Evolutionary conservation across 345 rosid genomes (phyloP).

Genomic region (Hibiscus tridactylites): DNA sequence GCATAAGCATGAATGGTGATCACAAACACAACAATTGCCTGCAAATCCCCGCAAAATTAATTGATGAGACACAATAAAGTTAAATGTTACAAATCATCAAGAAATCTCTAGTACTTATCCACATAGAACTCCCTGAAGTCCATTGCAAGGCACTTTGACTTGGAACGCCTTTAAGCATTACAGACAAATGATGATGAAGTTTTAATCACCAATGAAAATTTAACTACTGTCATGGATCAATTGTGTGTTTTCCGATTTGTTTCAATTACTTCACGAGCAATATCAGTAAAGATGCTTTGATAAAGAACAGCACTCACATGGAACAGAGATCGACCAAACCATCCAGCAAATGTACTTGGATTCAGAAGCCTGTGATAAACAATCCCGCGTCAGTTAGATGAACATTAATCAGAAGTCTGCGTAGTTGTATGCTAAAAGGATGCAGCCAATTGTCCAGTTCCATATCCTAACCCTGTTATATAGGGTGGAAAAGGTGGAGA

Average conservation of each 20-base stretch:
- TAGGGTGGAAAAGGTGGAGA: not conserved
- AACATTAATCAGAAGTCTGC: not conserved
- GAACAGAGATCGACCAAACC: conserved; percentile 96
- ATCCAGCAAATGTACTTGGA: conserved; percentile 98
- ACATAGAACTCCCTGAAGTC: too few species aligned
- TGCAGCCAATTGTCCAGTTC: not conserved
- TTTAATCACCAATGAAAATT: not conserved
- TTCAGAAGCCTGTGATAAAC: conserved; percentile 72
- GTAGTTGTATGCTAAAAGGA: not conserved
- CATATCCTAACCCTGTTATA: not conserved
- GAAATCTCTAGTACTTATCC: too few species aligned
- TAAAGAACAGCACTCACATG: conserved; percentile 51
- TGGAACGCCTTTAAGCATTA: not conserved
- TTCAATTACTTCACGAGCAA: not conserved
- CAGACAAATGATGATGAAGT: not conserved
- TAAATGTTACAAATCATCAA: too few species aligned
- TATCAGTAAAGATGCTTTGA: not conserved
- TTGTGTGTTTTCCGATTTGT: not conserved
- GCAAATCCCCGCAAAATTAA: conserved; percentile 23
- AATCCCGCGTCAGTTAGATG: conserved; percentile 4
- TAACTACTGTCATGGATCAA: not conserved
- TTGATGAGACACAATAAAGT: not conserved
- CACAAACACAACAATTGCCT: conserved; percentile 86
- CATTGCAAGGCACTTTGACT: not conserved
- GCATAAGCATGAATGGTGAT: conserved; percentile 83